phyloP scores from a whole-genome alignment of 176 grass and related monocot species.

The Carex scoparia region DNA sequence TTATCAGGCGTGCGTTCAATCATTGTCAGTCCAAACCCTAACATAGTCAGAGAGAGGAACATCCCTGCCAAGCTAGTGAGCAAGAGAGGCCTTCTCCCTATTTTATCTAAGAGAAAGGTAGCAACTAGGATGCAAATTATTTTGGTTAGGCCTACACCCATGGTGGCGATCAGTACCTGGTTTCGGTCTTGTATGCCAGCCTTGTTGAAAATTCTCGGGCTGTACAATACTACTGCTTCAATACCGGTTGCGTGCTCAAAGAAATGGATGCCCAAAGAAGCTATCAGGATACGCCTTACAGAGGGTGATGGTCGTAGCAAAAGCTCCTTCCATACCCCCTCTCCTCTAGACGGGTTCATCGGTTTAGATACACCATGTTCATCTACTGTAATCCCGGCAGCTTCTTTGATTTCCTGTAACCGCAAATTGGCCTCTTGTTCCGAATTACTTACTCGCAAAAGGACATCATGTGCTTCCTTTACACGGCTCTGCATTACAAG shows the following conservation, averaged over 20 bases:
- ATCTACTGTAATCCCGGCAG: slow-evolving; percentile 45
- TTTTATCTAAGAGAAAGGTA: slow-evolving; percentile 68
- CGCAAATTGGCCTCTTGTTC: slow-evolving; percentile 44
- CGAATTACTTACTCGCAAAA: slow-evolving; percentile 43
- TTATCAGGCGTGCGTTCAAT: slow-evolving; percentile 17
- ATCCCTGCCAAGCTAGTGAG: slow-evolving; percentile 65
- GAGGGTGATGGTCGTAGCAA: slow-evolving; percentile 48
- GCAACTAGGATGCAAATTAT: slow-evolving; percentile 62
- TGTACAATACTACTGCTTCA: slow-evolving; percentile 75
- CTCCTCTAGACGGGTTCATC: slow-evolving; percentile 21
- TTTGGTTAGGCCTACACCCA: slow-evolving; percentile 68
- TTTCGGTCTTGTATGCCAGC: slow-evolving; percentile 36
- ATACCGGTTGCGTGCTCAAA: slow-evolving; percentile 81
- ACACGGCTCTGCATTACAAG: slow-evolving; percentile 74
- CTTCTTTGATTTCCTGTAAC: slow-evolving; percentile 51
- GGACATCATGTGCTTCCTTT: slow-evolving; percentile 46
- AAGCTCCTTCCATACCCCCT: slow-evolving; percentile 68
- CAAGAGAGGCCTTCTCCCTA: slow-evolving; percentile 70
- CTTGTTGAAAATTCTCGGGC: slow-evolving; percentile 54
- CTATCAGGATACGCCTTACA: slow-evolving; percentile 56
- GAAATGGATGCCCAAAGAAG: slow-evolving; percentile 68
- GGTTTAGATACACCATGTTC: neutral
- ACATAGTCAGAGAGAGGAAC: slow-evolving; percentile 48
- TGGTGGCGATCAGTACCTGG: slow-evolving; percentile 37
- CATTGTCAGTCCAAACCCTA: slow-evolving; percentile 38